Evolutionary conservation across 2,329 filamentous ascomycete species (phyloP).

Genomic region (Apiospora arundinis): DNA sequence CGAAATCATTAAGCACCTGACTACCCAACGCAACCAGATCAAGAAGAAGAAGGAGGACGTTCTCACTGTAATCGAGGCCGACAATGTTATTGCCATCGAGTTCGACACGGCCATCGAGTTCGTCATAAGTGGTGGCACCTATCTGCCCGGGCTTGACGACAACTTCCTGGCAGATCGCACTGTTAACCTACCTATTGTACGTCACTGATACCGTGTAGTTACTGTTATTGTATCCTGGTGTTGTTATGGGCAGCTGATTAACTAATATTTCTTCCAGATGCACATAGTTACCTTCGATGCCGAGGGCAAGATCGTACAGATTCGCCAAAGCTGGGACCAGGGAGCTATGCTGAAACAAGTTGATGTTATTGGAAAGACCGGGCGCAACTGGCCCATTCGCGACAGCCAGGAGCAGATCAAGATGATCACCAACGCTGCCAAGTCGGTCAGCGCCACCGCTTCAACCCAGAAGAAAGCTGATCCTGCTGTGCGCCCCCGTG

Average conservation of each 20-base stretch:
- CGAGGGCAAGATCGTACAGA: constrained; percentile 80
- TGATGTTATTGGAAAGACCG: constrained; percentile 88
- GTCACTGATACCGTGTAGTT: constrained; percentile 41
- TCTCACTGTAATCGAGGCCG: constrained; percentile 75
- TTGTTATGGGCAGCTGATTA: not conserved
- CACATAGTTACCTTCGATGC: constrained; percentile 88
- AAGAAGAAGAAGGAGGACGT: constrained; percentile 84
- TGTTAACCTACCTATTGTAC: constrained; percentile 81
- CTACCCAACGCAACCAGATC: constrained; percentile 72
- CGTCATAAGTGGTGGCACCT: constrained; percentile 78
- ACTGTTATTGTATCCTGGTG: not conserved
- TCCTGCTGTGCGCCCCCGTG: constrained; percentile 59
- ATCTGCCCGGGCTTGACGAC: constrained; percentile 88
- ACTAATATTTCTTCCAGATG: constrained; percentile 57
- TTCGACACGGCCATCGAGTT: constrained; percentile 86
- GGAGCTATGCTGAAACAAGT: constrained; percentile 90
- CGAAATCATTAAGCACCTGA: constrained; percentile 84
- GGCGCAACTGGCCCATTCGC: constrained; percentile 93
- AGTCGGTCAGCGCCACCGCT: constrained; percentile 46
- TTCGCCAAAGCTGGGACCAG: constrained; percentile 95
- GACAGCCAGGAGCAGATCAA: constrained; percentile 85
- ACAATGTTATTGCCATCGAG: constrained; percentile 74
- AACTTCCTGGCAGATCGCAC: constrained; percentile 88
- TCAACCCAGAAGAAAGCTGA: constrained; percentile 45
- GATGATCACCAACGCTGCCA: constrained; percentile 70